phyloP scores from a whole-genome alignment of 177 flowering plant genomes.

The Telopea speciosissima region DNA sequence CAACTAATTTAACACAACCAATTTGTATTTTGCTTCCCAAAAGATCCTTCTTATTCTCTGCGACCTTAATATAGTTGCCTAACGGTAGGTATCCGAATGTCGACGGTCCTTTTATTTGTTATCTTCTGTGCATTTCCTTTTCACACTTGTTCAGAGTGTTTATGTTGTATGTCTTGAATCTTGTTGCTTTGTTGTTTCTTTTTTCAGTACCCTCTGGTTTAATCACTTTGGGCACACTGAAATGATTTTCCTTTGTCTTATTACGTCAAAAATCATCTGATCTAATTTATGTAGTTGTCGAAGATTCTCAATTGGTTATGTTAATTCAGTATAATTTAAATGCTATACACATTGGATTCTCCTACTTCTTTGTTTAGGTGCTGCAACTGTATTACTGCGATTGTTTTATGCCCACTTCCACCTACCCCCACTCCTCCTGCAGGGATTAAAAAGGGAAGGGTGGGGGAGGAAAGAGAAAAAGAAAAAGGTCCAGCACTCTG shows the following conservation, averaged over 20 bases:
- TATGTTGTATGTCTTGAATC: background rate
- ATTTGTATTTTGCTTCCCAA: background rate
- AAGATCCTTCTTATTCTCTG: background rate
- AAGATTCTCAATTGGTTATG: constrained; percentile 1
- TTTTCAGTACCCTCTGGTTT: background rate
- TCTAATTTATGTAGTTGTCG: background rate
- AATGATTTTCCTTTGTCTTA: background rate
- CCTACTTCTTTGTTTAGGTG: background rate
- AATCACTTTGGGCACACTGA: background rate
- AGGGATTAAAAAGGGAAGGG: too few relatives aligned
- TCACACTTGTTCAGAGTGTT: background rate
- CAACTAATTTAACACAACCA: background rate
- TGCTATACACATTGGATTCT: background rate
- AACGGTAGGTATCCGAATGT: background rate
- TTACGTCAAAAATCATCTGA: background rate
- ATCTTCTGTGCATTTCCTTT: background rate
- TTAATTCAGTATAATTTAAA: too few relatives aligned
- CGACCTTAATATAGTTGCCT: too few relatives aligned
- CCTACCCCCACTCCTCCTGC: too few relatives aligned
- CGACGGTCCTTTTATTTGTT: background rate
- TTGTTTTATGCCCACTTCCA: too few relatives aligned
- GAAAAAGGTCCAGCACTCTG: background rate
- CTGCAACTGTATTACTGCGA: background rate
- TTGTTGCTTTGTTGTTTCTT: background rate
- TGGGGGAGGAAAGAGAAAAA: background rate